A percentile compares a stretch with the other conserved stretches of the same genome.
Conservation (phyloP, 495 filamentous ascomycete species). For the Trichocladium uniseriatum region DNA sequence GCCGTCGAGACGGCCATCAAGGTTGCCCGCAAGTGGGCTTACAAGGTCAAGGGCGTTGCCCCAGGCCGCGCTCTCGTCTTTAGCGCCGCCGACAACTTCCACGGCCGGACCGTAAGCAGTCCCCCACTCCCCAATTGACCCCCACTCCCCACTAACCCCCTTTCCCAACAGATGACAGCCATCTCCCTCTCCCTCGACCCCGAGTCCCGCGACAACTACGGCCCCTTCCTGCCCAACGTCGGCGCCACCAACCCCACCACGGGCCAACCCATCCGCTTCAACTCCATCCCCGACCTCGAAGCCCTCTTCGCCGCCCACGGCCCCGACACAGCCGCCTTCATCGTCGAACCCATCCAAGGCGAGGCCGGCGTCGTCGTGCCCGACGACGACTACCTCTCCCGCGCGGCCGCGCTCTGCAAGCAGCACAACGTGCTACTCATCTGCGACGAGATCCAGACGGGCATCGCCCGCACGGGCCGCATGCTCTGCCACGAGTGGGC, state of each 20-base stretch:
- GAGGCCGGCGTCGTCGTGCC: conserved; percentile 97
- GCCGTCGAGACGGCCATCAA: conserved; percentile 98
- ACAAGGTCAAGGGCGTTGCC: conserved; percentile 89
- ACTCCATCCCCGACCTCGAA: conserved; percentile 72
- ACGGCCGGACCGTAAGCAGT: conserved; percentile 88
- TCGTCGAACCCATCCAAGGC: conserved; percentile 96
- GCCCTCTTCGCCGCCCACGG: conserved; percentile 73
- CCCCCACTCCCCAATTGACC: conserved; percentile 4
- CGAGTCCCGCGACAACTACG: conserved; percentile 93
- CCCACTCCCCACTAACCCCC: conserved; percentile 19
- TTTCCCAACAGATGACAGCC: conserved; percentile 65
- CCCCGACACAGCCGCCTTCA: conserved; percentile 78
- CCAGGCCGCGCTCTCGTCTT: conserved; percentile 77
- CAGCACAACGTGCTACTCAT: conserved; percentile 92
- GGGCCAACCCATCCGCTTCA: conserved; percentile 69
- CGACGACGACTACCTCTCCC: conserved; percentile 74
- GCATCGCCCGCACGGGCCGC: conserved; percentile 88
- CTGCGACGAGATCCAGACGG: conserved; percentile 97
- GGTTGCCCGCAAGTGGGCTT: conserved; percentile 97
- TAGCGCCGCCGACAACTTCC: conserved; percentile 85
- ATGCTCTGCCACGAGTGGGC: conserved; percentile 93
- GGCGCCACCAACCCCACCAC: conserved; percentile 72
- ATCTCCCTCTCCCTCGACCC: conserved; percentile 92
- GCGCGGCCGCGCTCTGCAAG: conserved; percentile 78
- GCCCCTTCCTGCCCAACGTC: conserved; percentile 84